These are phyloP conservation scores for Brettanomyces sp. DNA, from an alignment of 805 yeast species.

Conservation along the genomic window DNA sequence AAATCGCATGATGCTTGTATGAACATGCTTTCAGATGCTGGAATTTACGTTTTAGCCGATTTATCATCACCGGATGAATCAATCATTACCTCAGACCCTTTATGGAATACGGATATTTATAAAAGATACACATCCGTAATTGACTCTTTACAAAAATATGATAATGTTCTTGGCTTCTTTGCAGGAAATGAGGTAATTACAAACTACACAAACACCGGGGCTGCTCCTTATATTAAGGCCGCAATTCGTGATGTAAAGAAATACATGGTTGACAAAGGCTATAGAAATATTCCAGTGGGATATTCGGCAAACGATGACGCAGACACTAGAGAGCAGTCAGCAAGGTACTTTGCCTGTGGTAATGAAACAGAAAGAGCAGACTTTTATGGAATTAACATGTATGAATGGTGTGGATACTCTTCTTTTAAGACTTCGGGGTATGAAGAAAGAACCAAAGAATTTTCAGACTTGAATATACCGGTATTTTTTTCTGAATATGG, in stretches of 20 bases:
- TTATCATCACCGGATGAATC: constrained; percentile 78
- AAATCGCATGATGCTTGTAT: constrained; percentile 71
- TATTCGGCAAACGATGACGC: constrained; percentile 88
- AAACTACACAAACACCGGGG: constrained; percentile 70
- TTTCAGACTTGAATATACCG: constrained; percentile 65
- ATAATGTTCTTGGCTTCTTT: constrained; percentile 85
- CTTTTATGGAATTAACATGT: constrained; percentile 79
- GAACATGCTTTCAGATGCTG: constrained; percentile 66
- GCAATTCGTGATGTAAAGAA: constrained; percentile 83
- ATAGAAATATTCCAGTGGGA: constrained; percentile 85
- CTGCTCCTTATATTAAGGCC: constrained; percentile 93
- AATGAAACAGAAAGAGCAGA: constrained; percentile 54
- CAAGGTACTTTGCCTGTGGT: constrained; percentile 84
- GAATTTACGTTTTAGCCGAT: constrained; percentile 87
- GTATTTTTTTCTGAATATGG: constrained; percentile 85
- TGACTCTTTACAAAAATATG: constrained; percentile 67
- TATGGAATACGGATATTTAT: constrained; percentile 65
- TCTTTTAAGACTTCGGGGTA: constrained; percentile 58
- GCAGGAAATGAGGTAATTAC: constrained; percentile 98
- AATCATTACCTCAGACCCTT: constrained; percentile 67
- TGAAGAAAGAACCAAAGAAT: constrained; percentile 60
- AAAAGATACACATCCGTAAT: constrained; percentile 75
- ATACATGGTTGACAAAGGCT: constrained; percentile 56
- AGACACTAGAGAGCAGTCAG: constrained; percentile 67
- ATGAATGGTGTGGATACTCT: constrained; percentile 78